Evolutionary conservation across 768 basidiomycete genomes (phyloP), one percentile per base, ranked within the genome.

Genomic region (Solioccasus polychromus): DNA sequence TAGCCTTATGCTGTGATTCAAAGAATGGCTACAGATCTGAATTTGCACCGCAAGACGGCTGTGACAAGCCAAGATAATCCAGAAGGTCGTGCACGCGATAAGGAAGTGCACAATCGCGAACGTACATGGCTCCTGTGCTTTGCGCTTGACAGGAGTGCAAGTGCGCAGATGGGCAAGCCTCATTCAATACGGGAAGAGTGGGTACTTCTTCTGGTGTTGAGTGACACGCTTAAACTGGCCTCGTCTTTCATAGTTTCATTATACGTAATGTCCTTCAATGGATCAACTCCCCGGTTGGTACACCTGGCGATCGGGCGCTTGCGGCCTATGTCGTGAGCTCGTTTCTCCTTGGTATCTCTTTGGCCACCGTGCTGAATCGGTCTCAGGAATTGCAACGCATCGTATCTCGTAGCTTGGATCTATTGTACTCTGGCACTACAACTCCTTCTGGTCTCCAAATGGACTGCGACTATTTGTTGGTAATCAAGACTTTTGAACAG

Each of bases 161-260:
- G 92, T 54, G 89, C 94, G 1, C 93, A 95, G 68, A 92, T 97
- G 92, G 94, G 94, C 35, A 97, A 96, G 68, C 95, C 95, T 4
- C 83, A 89, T 60, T 82, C 85, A 3, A 85, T 97, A 54, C 83
- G 86, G 61, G 95, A 97, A 68, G 95, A 99, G 90, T 92, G 61
- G 55, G 90, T 76, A 22, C 29, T 17, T 39, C 6, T 39, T 8
- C 39, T n/a, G 36, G 17, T 23, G 12, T 9, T 28, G 20, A 20
- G 17, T 26, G 12, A 29, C 18, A 20, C 47, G 25, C 39, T n/a
- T 1, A 3, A 42, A 19, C 8, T 19, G 37, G 4, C 26, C 47
- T 44, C 15, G 28, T 41, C 38, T 50, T 52, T 28, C 20, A 15
- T 50, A 92, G 89, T 64, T 91, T 77, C 59, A 88, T 97, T 60